Evolutionary conservation across 768 basidiomycete species (phyloP).

Genomic region (Crassisporium funariophilum): DNA sequence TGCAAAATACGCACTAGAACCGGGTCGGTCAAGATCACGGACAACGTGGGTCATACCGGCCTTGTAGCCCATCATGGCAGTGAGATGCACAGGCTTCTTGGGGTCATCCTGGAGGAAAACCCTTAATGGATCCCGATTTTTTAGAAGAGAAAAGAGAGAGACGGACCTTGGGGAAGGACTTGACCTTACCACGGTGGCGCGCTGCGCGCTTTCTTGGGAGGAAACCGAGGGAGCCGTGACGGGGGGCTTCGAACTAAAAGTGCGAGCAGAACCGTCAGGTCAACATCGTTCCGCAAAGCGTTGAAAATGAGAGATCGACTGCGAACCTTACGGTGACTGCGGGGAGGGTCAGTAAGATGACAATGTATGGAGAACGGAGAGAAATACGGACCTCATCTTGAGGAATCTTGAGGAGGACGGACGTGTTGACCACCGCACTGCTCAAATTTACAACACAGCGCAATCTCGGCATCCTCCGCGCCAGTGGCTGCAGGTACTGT

Average conservation of each 20-base stretch:
- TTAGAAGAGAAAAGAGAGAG: not conserved
- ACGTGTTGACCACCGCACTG: constrained; percentile 31
- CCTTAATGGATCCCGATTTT: constrained; percentile 8
- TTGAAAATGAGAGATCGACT: constrained; percentile 9
- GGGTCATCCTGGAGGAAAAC: constrained; percentile 80
- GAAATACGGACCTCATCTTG: constrained; percentile 64
- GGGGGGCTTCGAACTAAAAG: constrained; percentile 92
- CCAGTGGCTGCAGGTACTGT: constrained; percentile 43
- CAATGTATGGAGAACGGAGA: constrained; percentile 1
- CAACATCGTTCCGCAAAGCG: constrained; percentile 6
- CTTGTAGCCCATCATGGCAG: constrained; percentile 99
- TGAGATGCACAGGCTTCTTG: constrained; percentile 98
- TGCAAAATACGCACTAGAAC: constrained; percentile 78
- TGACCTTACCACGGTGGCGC: constrained; percentile 98
- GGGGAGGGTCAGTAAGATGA: constrained; percentile 11
- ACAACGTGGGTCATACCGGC: constrained; percentile 99
- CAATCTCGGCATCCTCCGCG: constrained; percentile 37
- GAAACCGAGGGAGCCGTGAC: constrained; percentile 97
- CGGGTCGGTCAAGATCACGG: constrained; percentile 98
- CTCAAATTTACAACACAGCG: constrained; percentile 27
- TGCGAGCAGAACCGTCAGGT: constrained; percentile 10
- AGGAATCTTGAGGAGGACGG: constrained; percentile 44
- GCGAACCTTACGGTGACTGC: constrained; percentile 86
- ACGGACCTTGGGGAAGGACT: constrained; percentile 96
- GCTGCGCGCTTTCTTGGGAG: constrained; percentile 96